These are phyloP conservation scores for Melastoma candidum DNA, from an alignment of 441 rosid species.

Conservation along the genomic window DNA sequence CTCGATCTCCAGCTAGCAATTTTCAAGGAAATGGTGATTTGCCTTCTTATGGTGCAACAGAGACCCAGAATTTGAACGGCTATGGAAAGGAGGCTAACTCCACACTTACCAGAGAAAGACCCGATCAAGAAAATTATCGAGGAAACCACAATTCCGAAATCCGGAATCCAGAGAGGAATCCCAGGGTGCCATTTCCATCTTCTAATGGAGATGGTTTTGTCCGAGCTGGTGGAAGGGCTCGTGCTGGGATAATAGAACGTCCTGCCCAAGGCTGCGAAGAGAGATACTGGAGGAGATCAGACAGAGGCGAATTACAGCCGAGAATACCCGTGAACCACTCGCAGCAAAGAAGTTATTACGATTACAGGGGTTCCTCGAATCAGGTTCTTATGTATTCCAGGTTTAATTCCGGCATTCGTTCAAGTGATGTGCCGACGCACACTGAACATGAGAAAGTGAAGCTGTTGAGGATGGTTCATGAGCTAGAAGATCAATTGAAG, in stretches of 20 bases:
- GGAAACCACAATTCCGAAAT: background rate
- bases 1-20: no score
- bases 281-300: constrained; percentile 30
- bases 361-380: constrained; percentile 34
- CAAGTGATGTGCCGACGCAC: constrained; percentile 30
- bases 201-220: constrained; percentile 1
- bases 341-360: constrained; percentile 25
- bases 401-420: constrained; percentile 26
- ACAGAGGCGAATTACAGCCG: constrained; percentile 28
- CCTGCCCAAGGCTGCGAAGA: constrained; percentile 26
- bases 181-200: background rate
- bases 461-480: constrained; percentile 49
- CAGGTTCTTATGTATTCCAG: constrained; percentile 28
- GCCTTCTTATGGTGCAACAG: no score
- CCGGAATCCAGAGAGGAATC: constrained; percentile 2
- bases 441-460: constrained; percentile 44
- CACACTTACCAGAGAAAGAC: background rate
- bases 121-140: no score
- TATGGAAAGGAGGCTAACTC: constrained; percentile 1
- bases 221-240: constrained; percentile 17
- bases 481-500: constrained; percentile 51
- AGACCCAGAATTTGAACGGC: no score
- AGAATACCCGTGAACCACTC: constrained; percentile 26
- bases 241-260: constrained; percentile 28
- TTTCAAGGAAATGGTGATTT: no score